Conservation (phyloP, 2,329 filamentous ascomycete species). For the Aureobasidium sp. region DNA sequence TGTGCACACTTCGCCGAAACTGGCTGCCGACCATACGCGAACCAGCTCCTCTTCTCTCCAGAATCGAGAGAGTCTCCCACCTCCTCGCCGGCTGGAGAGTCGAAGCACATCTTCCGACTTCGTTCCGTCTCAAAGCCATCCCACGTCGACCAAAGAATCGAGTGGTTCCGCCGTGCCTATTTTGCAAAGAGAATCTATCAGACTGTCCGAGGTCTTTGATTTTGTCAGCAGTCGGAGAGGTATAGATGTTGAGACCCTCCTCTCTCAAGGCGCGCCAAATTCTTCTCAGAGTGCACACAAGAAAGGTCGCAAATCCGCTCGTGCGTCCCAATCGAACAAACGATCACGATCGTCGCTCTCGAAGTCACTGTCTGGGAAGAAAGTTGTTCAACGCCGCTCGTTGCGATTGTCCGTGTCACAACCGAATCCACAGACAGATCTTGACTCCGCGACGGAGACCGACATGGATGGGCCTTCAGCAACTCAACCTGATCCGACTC, state of each 20-base stretch:
- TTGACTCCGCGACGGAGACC: not conserved
- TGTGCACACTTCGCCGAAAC: not conserved
- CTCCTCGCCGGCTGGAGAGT: not conserved
- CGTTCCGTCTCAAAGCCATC: not conserved
- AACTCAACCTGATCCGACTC: not conserved
- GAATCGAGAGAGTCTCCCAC: not conserved
- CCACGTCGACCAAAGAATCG: not conserved
- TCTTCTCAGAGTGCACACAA: not conserved
- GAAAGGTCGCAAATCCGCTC: not conserved
- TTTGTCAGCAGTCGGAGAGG: slow-evolving; percentile 1
- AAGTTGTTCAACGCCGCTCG: not conserved
- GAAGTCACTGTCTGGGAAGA: not conserved
- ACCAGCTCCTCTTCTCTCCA: not conserved
- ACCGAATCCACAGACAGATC: not conserved
- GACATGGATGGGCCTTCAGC: not conserved
- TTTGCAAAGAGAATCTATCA: not conserved
- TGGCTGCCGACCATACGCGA: not conserved
- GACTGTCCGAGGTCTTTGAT: not conserved
- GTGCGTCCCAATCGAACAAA: not conserved
- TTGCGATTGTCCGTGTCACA: not conserved
- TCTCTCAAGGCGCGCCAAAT: not conserved
- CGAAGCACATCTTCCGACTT: slow-evolving; percentile 7
- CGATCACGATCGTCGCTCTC: not conserved
- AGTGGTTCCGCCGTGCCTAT: not conserved
- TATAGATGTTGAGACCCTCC: not conserved